Conservation (phyloP, 306 rosid species). For the barrel medic (Medicago truncatula) region MtrunA17r5.0-ANR NC_053043.1:32113501-32114000, state of each 20-base stretch:
- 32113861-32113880: conserved; percentile 81
- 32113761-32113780: conserved; percentile 25
- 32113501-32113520: background rate
- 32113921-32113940: conserved; percentile 26
- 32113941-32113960: conserved; percentile 6
- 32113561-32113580: conserved; percentile 26
- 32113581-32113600: background rate
- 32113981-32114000: conserved; percentile 2
- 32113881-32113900: conserved; percentile 81
- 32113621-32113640: conserved; percentile 32
- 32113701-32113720: conserved; percentile 79
- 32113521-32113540: background rate
- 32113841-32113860: conserved; percentile 88
- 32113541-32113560: background rate
- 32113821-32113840: conserved; percentile 75
- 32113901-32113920: conserved; percentile 13
- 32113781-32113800: conserved; percentile 28
- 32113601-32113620: background rate
- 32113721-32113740: conserved; percentile 13
- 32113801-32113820: background rate
- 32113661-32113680: conserved; percentile 87
- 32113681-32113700: conserved; percentile 90
- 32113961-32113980: background rate
- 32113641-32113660: conserved; percentile 66
- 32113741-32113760: background rate